phyloP scores from a whole-genome alignment of 257 asterid genomes.

The Solanum pimpinellifolium region DNA sequence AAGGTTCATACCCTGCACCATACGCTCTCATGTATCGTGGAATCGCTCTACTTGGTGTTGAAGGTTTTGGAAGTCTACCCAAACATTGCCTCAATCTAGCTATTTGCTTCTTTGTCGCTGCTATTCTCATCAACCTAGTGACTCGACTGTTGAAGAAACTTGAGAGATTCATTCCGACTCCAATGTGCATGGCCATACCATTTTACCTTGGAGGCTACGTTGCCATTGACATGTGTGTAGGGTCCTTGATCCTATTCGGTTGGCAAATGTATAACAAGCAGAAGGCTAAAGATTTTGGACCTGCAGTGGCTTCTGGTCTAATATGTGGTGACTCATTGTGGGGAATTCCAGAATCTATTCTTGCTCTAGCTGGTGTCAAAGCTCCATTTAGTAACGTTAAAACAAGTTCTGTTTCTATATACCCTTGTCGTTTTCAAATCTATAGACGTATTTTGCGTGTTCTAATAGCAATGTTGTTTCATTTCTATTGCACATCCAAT shows the following conservation, averaged over 20 bases:
- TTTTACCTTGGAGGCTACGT: constrained; percentile 25
- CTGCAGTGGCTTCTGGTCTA: constrained; percentile 68
- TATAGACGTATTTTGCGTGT: neutral
- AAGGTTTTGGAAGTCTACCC: constrained; percentile 45
- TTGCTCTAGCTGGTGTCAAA: constrained; percentile 32
- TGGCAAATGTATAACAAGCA: constrained; percentile 30
- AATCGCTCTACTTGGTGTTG: constrained; percentile 25
- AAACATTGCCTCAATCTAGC: constrained; percentile 38
- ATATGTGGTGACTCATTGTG: constrained; percentile 68
- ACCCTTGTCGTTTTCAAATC: neutral
- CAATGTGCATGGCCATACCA: constrained; percentile 56
- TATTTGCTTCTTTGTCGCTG: constrained; percentile 16
- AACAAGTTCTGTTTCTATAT: neutral
- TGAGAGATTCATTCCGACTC: constrained; percentile 56
- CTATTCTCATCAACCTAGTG: constrained; percentile 16
- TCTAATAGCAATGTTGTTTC: neutral
- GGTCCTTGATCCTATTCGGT: constrained; percentile 42
- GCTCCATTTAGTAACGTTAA: constrained; percentile 20
- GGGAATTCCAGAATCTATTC: constrained; percentile 64
- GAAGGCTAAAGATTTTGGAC: constrained; percentile 23
- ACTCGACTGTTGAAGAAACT: constrained; percentile 7
- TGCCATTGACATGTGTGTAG: constrained; percentile 69
- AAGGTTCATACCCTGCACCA: constrained; percentile 27
- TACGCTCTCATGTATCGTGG: constrained; percentile 22
- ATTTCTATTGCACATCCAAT: neutral